Evolutionary conservation across 2,329 filamentous ascomycete species (phyloP).

Genomic region (Fusarium nematophilum): DNA sequence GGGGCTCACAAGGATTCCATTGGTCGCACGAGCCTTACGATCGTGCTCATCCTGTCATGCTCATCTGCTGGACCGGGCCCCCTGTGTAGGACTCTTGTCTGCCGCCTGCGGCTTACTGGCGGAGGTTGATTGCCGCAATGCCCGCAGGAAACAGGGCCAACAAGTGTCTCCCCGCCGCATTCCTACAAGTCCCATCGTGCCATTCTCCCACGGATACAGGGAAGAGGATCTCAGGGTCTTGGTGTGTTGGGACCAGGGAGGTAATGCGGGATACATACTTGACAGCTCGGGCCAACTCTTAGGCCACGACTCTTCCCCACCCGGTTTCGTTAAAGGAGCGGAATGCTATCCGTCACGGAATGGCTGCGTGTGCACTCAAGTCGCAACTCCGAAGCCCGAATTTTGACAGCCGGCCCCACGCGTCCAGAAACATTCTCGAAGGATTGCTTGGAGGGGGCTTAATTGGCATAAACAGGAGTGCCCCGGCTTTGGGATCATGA

Average conservation of each 20-base stretch:
- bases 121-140: conserved; percentile 17
- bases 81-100: neutral
- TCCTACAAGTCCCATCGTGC: conserved; percentile 22
- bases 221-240: conserved; percentile 12
- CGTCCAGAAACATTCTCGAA: conserved; percentile 37
- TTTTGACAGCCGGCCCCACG: conserved; percentile 20
- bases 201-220: conserved; percentile 5
- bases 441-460: conserved; percentile 17
- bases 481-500: neutral
- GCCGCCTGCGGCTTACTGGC: conserved; percentile 8
- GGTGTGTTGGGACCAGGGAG: conserved; percentile 7
- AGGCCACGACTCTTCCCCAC: conserved; percentile 3
- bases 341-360: neutral
- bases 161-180: conserved; percentile 16
- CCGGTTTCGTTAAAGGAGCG: conserved; percentile 21
- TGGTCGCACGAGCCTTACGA: neutral
- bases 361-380: neutral
- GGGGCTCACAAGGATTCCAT: conserved; percentile 4
- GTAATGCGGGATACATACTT: neutral
- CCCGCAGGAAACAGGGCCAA: conserved; percentile 15
- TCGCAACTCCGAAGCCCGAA: conserved; percentile 17
- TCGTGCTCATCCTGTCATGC: conserved; percentile 3
- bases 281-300: conserved; percentile 2
- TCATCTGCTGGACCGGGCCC: neutral
- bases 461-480: conserved; percentile 7